Evolutionary conservation across 345 rosid species (phyloP).

Genomic region (Citrus australasica): DNA sequence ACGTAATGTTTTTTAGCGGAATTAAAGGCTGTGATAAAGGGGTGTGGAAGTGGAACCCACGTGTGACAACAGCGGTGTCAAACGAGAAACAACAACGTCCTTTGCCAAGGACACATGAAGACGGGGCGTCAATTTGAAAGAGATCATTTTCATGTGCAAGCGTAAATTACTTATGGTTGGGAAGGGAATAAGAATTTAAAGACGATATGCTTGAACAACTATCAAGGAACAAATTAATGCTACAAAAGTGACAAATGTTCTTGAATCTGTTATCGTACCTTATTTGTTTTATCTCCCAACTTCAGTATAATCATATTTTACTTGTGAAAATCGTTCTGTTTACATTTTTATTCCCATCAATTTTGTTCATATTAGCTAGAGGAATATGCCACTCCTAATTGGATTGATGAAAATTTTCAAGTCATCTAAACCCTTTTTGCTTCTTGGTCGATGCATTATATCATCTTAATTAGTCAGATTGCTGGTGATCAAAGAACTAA

Average conservation of each 20-base stretch:
- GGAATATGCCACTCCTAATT: background rate
- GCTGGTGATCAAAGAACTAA: background rate
- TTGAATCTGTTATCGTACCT: background rate
- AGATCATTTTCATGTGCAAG: background rate
- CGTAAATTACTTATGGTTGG: background rate
- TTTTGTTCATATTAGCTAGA: background rate
- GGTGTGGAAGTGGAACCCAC: background rate
- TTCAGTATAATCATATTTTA: background rate
- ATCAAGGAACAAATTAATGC: constrained; percentile 5
- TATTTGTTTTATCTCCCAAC: background rate
- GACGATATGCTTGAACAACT: background rate
- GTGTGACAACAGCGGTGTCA: no score
- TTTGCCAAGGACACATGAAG: no score
- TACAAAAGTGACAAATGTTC: constrained; percentile 3
- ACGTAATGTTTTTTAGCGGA: no score
- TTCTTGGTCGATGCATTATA: background rate
- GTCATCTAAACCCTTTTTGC: background rate
- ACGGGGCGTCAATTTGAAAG: background rate
- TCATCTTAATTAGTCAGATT: background rate
- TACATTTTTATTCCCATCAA: background rate
- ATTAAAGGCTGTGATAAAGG: no score
- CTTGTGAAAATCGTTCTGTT: background rate
- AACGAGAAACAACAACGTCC: no score
- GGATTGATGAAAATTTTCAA: background rate
- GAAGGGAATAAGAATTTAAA: background rate